phyloP scores from a whole-genome alignment of 805 yeast genomes.

The Komagataella mondaviorum region DNA sequence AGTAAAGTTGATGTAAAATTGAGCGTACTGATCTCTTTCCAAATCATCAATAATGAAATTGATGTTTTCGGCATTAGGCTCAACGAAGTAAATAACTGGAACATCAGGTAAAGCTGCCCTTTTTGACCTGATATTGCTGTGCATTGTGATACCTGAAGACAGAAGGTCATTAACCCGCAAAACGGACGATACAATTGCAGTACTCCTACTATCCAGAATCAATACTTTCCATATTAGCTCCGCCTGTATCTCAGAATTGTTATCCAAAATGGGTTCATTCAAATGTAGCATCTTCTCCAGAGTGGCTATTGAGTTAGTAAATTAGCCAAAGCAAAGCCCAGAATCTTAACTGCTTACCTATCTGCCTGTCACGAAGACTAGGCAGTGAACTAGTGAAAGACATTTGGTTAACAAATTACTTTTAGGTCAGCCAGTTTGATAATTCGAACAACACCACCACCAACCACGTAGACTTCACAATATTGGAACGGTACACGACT shows the following conservation, averaged over 20 bases:
- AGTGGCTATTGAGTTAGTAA: constrained; percentile 14
- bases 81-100: constrained; percentile 85
- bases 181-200: constrained; percentile 83
- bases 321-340: constrained; percentile 1
- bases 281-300: constrained; percentile 79
- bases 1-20: constrained; percentile 76
- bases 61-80: constrained; percentile 74
- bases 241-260: constrained; percentile 42
- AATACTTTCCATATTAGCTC: constrained; percentile 86
- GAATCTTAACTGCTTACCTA: constrained; percentile 4
- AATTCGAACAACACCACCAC: background rate
- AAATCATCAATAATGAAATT: constrained; percentile 59
- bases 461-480: background rate
- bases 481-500: background rate
- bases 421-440: background rate
- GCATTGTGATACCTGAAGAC: constrained; percentile 86
- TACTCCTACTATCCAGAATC: constrained; percentile 67
- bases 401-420: background rate
- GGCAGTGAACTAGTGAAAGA: background rate
- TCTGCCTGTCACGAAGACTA: constrained; percentile 1
- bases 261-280: constrained; percentile 42
- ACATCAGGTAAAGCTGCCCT: constrained; percentile 88
- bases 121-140: constrained; percentile 54
- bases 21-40: constrained; percentile 60
- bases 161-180: constrained; percentile 83